phyloP scores from a whole-genome alignment of 2,329 filamentous ascomycete species.

The Colletotrichum sp. region DNA sequence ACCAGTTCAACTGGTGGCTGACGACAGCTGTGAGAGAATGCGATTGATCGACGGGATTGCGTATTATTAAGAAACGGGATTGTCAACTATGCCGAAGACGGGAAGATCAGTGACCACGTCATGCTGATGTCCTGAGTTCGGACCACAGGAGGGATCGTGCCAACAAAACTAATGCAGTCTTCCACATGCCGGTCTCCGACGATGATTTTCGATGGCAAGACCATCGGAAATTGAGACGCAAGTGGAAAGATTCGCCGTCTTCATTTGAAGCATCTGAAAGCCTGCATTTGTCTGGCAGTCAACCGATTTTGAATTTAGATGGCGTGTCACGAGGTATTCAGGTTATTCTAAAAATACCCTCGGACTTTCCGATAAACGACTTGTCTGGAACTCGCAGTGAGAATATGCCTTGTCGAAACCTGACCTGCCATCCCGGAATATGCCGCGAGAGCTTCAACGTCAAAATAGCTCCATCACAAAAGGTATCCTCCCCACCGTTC shows the following conservation, averaged over 20 bases:
- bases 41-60: background rate
- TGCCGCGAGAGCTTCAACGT: background rate
- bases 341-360: background rate
- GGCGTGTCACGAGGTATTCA: background rate
- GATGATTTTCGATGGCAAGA: background rate
- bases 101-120: background rate
- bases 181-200: background rate
- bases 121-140: background rate
- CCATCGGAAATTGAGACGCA: background rate
- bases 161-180: background rate
- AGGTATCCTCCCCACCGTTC: background rate
- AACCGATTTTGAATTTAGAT: background rate
- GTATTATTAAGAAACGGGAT: background rate
- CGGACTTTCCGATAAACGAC: background rate
- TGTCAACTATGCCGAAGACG: background rate
- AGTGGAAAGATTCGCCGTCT: background rate
- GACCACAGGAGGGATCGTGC: background rate
- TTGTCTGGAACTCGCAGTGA: background rate
- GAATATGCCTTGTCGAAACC: background rate
- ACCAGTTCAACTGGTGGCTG: background rate
- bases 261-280: background rate
- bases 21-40: background rate
- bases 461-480: background rate
- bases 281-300: background rate
- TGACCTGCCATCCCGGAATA: background rate